These are phyloP conservation scores for Tricholoma hemisulphureum DNA, from an alignment of 768 basidiomycete genomes.

Conservation along the genomic window DNA sequence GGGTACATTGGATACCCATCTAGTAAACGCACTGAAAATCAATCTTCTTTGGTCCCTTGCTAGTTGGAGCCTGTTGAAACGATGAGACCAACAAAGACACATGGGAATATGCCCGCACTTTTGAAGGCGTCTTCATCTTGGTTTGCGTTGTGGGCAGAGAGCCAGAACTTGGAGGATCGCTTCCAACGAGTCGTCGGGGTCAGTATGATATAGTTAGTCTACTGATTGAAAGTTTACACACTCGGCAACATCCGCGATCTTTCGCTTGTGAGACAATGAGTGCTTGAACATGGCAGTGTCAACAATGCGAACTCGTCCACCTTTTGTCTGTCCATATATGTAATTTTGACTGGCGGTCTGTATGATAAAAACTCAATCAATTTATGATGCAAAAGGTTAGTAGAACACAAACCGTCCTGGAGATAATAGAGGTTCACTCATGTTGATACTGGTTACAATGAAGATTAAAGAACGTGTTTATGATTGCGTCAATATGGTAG, in stretches of 20 bases:
- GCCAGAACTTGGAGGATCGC: conserved; percentile 10
- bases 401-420: conserved; percentile 15
- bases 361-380: conserved; percentile 1
- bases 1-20: background rate
- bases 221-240: conserved; percentile 9
- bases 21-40: conserved; percentile 21
- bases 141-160: conserved; percentile 2
- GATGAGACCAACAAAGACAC: conserved; percentile 1
- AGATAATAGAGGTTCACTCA: conserved; percentile 13
- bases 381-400: background rate
- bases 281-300: background rate
- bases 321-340: conserved; percentile 37
- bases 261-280: conserved; percentile 21
- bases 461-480: conserved; percentile 17
- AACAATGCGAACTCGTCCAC: conserved; percentile 16
- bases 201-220: conserved; percentile 3
- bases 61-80: conserved; percentile 18
- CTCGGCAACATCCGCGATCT: conserved; percentile 18
- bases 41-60: conserved; percentile 20
- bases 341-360: conserved; percentile 25
- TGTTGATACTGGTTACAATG: conserved; percentile 1
- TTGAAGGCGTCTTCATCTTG: background rate
- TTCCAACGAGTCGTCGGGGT: background rate
- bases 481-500: background rate
- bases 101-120: background rate